A percentile compares a stretch with the other conserved stretches of the same genome.
Evolutionary conservation across 2,329 filamentous ascomycete species (phyloP).

Genomic region (Drechslerella dactyloides): DNA sequence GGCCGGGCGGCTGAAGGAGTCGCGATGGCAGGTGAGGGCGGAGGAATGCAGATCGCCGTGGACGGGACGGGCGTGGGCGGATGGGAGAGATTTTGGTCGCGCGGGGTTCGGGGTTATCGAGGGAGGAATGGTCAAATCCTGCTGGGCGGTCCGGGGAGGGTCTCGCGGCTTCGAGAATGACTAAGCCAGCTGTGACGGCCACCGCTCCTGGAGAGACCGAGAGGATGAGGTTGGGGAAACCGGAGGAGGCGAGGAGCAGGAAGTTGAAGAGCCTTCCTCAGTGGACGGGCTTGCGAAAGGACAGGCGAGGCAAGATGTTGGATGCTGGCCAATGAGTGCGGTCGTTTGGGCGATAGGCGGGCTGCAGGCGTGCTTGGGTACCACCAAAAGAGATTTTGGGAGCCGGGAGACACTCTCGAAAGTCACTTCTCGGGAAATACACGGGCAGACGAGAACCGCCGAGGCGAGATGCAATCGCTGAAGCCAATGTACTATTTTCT

Average conservation of each 20-base stretch:
- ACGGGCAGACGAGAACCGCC: neutral
- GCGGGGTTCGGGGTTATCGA: slow-evolving; percentile 48
- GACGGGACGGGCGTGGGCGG: neutral
- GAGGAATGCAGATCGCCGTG: neutral
- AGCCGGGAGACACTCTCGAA: slow-evolving; percentile 21
- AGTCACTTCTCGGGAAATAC: neutral
- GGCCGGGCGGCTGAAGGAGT: slow-evolving; percentile 13
- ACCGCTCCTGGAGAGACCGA: slow-evolving; percentile 27
- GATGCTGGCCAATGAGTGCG: slow-evolving; percentile 29
- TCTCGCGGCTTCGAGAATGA: slow-evolving; percentile 47
- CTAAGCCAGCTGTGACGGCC: slow-evolving; percentile 37
- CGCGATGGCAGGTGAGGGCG: slow-evolving; percentile 25
- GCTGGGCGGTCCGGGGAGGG: slow-evolving; percentile 21
- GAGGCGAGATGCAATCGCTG: too few species aligned
- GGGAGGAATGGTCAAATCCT: slow-evolving; percentile 48
- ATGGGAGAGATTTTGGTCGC: slow-evolving; percentile 23
- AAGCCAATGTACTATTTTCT: too few species aligned
- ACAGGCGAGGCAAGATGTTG: slow-evolving; percentile 11
- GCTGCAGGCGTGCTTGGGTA: slow-evolving; percentile 37
- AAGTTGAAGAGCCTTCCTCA: slow-evolving; percentile 47
- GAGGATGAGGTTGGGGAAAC: slow-evolving; percentile 27
- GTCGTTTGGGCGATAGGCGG: slow-evolving; percentile 34
- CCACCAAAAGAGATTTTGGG: slow-evolving; percentile 36
- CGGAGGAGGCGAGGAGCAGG: slow-evolving; percentile 25
- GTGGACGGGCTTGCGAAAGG: slow-evolving; percentile 13